Percentiles rank a stretch among this genome's conserved stretches.
phyloP scores from a whole-genome alignment of 441 rosid species.

The Corymbia citriodora region DNA sequence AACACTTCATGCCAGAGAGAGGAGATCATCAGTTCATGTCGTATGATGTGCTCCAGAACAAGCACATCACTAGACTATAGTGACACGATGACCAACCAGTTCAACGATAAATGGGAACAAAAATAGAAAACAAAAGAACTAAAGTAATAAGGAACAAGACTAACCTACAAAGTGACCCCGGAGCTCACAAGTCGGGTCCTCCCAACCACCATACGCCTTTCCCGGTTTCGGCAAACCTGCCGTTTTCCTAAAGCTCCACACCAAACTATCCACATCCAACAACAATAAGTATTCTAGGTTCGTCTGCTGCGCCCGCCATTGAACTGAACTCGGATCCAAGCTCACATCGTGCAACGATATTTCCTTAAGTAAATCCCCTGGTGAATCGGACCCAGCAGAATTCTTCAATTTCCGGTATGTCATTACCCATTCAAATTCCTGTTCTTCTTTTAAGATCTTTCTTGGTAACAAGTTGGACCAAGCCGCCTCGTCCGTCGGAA shows the following conservation, averaged over 20 bases:
- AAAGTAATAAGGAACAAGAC: neutral
- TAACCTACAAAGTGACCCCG: slow-evolving; percentile 95
- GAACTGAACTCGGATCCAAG: slow-evolving; percentile 50
- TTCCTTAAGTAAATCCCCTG: slow-evolving; percentile 58
- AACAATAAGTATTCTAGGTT: slow-evolving; percentile 76
- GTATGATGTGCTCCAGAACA: neutral
- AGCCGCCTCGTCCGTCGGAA: slow-evolving; percentile 74
- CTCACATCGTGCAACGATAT: slow-evolving; percentile 75
- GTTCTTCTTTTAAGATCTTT: slow-evolving; percentile 59
- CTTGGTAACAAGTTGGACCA: slow-evolving; percentile 80
- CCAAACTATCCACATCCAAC: slow-evolving; percentile 70
- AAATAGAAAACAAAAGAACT: neutral
- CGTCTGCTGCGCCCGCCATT: slow-evolving; percentile 78
- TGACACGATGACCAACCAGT: neutral
- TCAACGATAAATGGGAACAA: neutral
- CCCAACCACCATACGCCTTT: slow-evolving; percentile 79
- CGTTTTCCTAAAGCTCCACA: slow-evolving; percentile 82
- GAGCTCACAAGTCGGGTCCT: slow-evolving; percentile 55
- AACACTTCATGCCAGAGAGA: neutral
- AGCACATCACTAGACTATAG: neutral
- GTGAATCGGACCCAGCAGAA: slow-evolving; percentile 11
- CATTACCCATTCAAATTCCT: slow-evolving; percentile 60
- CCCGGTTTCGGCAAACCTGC: slow-evolving; percentile 72
- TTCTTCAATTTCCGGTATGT: slow-evolving; percentile 63
- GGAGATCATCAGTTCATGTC: neutral